phyloP scores from a whole-genome alignment of 495 filamentous ascomycete species.

The Xylaria venustula region DNA sequence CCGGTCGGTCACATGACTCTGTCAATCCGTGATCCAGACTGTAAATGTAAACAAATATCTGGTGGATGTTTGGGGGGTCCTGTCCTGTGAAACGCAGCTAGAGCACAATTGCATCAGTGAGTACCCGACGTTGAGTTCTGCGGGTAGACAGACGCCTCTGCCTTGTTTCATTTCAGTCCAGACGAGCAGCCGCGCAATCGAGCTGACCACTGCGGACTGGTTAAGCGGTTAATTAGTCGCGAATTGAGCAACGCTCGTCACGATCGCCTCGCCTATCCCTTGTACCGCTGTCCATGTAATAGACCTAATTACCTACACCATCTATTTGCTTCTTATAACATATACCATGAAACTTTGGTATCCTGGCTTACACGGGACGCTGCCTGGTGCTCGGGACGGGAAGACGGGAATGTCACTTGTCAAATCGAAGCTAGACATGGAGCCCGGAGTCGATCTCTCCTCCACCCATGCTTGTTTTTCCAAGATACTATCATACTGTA shows the following conservation, averaged over 20 bases:
- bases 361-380: slow-evolving; percentile 6
- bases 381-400: slow-evolving; percentile 27
- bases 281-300: background rate
- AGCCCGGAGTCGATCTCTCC: slow-evolving; percentile 33
- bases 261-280: slow-evolving; percentile 6
- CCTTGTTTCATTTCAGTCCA: background rate
- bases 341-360: background rate
- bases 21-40: background rate
- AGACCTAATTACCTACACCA: too few species aligned
- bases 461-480: slow-evolving; percentile 19
- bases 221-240: background rate
- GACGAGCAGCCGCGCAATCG: background rate
- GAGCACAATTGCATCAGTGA: slow-evolving; percentile 6
- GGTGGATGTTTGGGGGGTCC: background rate
- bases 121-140: background rate
- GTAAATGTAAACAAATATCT: background rate
- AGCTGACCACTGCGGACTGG: background rate
- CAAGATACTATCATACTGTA: background rate
- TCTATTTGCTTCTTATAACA: too few species aligned
- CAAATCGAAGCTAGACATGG: slow-evolving; percentile 30
- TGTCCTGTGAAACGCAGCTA: background rate
- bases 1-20: slow-evolving; percentile 8
- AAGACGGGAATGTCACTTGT: slow-evolving; percentile 24
- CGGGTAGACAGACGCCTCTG: background rate
- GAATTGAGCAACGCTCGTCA: slow-evolving; percentile 1